Evolutionary conservation across 805 yeast genomes (phyloP).

Genomic region (baker's yeast (Saccharomyces cerevisiae)): DNA sequence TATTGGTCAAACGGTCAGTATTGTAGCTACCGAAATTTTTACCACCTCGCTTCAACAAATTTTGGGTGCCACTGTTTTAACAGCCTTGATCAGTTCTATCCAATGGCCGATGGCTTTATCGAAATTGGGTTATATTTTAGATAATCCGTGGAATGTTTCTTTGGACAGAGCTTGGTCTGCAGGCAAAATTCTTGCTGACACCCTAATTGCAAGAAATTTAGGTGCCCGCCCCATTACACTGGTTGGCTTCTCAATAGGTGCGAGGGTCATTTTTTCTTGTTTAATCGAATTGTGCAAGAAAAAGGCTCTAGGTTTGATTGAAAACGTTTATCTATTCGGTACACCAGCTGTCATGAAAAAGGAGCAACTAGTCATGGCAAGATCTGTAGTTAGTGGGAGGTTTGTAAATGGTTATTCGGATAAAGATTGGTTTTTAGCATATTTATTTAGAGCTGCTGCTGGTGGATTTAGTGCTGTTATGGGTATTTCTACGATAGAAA

Average conservation of each 20-base stretch:
- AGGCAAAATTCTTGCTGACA: slow-evolving; percentile 84
- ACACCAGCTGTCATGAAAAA: slow-evolving; percentile 73
- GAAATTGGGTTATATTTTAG: slow-evolving; percentile 79
- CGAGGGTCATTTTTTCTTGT: slow-evolving; percentile 87
- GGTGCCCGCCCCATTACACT: slow-evolving; percentile 90
- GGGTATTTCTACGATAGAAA: slow-evolving; percentile 73
- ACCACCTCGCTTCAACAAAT: slow-evolving; percentile 92
- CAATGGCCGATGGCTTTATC: slow-evolving; percentile 89
- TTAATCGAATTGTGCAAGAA: slow-evolving; percentile 73
- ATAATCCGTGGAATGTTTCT: slow-evolving; percentile 97
- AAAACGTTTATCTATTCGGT: slow-evolving; percentile 82
- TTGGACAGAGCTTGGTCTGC: slow-evolving; percentile 96
- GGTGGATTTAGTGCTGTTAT: slow-evolving; percentile 91
- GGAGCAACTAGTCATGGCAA: slow-evolving; percentile 69
- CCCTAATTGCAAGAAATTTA: slow-evolving; percentile 73
- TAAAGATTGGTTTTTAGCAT: slow-evolving; percentile 94
- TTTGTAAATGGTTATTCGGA: slow-evolving; percentile 86
- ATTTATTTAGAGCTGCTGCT: slow-evolving; percentile 87
- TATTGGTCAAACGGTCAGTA: slow-evolving; percentile 92
- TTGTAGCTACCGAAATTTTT: slow-evolving; percentile 87
- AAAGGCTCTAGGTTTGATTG: slow-evolving; percentile 82
- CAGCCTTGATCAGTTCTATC: slow-evolving; percentile 85
- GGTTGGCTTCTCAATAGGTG: slow-evolving; percentile 90
- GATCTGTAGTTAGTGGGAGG: slow-evolving; percentile 82
- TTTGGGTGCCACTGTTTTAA: slow-evolving; percentile 80